Base-by-base conservation (phyloP, 1,139 yeast species). In the Yamadazyma taylorii region DNA sequence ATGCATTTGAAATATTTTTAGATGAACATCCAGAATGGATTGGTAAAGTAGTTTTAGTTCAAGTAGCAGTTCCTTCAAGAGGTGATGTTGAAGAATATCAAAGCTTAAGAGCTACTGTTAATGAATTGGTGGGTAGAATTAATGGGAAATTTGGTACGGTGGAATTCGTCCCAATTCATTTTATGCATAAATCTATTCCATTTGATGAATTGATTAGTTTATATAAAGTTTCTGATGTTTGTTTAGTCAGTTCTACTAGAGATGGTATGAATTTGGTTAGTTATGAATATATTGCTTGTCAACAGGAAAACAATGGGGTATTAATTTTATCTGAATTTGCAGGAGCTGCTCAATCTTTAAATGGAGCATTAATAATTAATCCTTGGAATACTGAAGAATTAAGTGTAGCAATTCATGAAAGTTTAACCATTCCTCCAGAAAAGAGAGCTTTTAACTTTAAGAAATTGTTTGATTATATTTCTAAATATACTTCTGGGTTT, bases 31-130 rank as follows among this genome's bases (percentile, higher is more conserved):
- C 98, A 0, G 97, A 90, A 63, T 94, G 97, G 96, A 87, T 89
- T 33, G 98, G 98, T 5, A 94, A 92, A 61, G 97, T 90, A 14
- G 92, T 94, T 1, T 69, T 94, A 36, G 95, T 94, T 5, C 99
- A 94, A 61, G 94, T 94, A 24, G 98, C 98, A 0, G 97, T 94
- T 12, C 99, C 99, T 9, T 85, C 95, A 17, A 77, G 99, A 52
- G 97, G 96, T 34, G 98, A 92, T 52, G 99, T 94, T 19, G 98
- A 94, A 63, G 99, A 94, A 59, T 94, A 94, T 61, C 98, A 92
- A 58, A 85, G 88, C 52, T 69, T 94, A 48, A 75, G 98, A 45
- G 89, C 97, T 4, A 89, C 88, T 6, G 97, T 94, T 14, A 94
- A 92, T 58, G 98, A 94, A 62, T 73, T 94, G 35, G 97, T 94